Evolutionary conservation across 1,284 basidiomycete genomes (phyloP).

Genomic region (Ceratobasidium sp.): DNA sequence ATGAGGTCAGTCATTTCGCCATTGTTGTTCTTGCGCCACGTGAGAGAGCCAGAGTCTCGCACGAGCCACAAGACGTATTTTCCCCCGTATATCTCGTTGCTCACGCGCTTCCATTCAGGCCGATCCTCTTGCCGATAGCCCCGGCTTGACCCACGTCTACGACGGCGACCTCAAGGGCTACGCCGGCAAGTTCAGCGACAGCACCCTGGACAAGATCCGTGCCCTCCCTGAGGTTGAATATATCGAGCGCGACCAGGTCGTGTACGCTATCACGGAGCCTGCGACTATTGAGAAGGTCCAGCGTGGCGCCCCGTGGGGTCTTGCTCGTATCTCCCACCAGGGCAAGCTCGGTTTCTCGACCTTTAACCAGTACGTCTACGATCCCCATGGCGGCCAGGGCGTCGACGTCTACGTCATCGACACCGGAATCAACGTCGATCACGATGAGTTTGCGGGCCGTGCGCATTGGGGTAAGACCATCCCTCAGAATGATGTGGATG

Average conservation of each 20-base stretch:
- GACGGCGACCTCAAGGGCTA: slow-evolving; percentile 77
- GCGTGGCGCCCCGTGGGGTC: slow-evolving; percentile 92
- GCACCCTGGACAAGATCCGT: slow-evolving; percentile 82
- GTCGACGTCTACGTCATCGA: slow-evolving; percentile 82
- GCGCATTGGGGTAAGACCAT: slow-evolving; percentile 66
- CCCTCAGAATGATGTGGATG: slow-evolving; percentile 59
- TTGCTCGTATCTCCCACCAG: slow-evolving; percentile 95
- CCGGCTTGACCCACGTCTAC: slow-evolving; percentile 77
- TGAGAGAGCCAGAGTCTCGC: slow-evolving; percentile 9
- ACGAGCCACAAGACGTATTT: slow-evolving; percentile 6
- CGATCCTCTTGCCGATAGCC: slow-evolving; percentile 55
- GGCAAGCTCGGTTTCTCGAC: slow-evolving; percentile 80
- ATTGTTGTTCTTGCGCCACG: slow-evolving; percentile 46
- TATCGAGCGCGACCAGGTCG: slow-evolving; percentile 92
- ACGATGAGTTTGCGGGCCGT: slow-evolving; percentile 68
- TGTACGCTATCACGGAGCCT: slow-evolving; percentile 71
- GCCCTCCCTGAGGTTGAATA: slow-evolving; percentile 91
- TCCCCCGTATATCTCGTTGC: too few relatives aligned
- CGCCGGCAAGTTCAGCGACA: slow-evolving; percentile 83
- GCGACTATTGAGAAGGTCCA: slow-evolving; percentile 60
- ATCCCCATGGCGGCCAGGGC: slow-evolving; percentile 82
- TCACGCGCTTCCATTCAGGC: slow-evolving; percentile 52
- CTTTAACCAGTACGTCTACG: slow-evolving; percentile 88
- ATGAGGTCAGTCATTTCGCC: slow-evolving; percentile 49
- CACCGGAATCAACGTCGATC: slow-evolving; percentile 67